Conservation (phyloP, 208 protist genomes). For the Blechomonas ayalai region DNA sequence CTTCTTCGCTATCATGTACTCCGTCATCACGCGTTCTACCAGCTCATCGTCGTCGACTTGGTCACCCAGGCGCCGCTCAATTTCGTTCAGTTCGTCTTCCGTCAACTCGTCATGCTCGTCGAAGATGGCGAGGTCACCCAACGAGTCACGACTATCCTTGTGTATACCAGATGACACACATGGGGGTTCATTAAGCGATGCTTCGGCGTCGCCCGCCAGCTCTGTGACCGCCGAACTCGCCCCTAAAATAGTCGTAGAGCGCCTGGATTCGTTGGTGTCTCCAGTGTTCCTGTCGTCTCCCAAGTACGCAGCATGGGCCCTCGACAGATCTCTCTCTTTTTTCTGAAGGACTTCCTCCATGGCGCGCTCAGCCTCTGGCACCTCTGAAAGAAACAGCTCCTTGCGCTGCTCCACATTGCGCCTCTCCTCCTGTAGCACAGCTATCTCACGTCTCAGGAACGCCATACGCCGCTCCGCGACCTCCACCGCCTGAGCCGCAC, state of each 20-base stretch:
- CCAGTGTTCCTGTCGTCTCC: neutral
- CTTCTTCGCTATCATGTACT: conserved; percentile 80
- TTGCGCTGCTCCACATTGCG: conserved; percentile 27
- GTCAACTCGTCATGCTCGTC: conserved; percentile 74
- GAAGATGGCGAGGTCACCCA: conserved; percentile 38
- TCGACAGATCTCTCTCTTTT: conserved; percentile 11
- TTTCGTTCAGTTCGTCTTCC: conserved; percentile 70
- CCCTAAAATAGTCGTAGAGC: no score
- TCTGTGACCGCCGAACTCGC: no score
- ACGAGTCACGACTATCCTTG: no score
- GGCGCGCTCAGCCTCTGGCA: conserved; percentile 46
- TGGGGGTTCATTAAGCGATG: no score
- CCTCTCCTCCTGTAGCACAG: conserved; percentile 55
- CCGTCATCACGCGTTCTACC: conserved; percentile 71
- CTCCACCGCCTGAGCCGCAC: conserved; percentile 57
- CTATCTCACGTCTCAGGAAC: conserved; percentile 63
- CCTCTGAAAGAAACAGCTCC: conserved; percentile 58
- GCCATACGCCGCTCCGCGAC: conserved; percentile 57
- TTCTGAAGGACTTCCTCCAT: conserved; percentile 33
- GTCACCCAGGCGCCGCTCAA: conserved; percentile 63
- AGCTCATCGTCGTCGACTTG: conserved; percentile 56
- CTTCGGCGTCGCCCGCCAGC: no score
- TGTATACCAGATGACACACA: no score
- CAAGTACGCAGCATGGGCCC: conserved; percentile 5
- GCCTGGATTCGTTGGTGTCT: neutral